Base-by-base conservation (phyloP, 2,329 filamentous ascomycete genomes). In the Calonectria crousiana region DNA sequence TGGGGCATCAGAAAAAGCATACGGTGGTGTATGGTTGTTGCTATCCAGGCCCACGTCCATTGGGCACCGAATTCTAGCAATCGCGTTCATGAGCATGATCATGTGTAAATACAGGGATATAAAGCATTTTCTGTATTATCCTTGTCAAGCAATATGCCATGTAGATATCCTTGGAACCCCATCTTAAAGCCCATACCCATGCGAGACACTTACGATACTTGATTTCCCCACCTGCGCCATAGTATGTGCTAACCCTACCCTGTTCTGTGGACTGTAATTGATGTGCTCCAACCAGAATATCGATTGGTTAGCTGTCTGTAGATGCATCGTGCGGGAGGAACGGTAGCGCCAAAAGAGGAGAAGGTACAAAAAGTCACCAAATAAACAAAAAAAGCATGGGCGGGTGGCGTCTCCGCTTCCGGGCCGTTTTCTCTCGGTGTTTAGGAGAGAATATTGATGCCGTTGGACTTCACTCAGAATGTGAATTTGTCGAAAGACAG, bases 61-160 rank as follows among this genome's bases (percentile, higher is more conserved):
- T 47, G 44, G 44, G 44, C n/a, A 47, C n/a, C 36, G 26, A 41
- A 64, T 41, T 30, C 8, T 34, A 36, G 26, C 18, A 44, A 56
- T 47, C 8, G 18, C 20, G 20, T 13, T 44, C 49, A 26, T 41
- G 53, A 36, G 41, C 53, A 60, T 49, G 52, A 18, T 20, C 34
- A 30, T 51, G 60, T 67, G 38, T 32, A 30, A 10, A 20, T 62
- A 20, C 69, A 56, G 60, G 69, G 52, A 51, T 67, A 11, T 41
- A 16, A 60, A 47, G 62, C 52, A 60, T 23, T 47, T 52, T 41
- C 38, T 34, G 49, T 47, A 47, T 47, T 34, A 9, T 20, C 34
- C 47, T 16, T 44, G 49, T 65, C 34, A 32, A 36, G 20, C 10
- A 38, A 38, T 28, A 28, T 71, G 68, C 47, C 56, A 47, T 65